Conservation (phyloP, 78 protist species). For the Acrasis kona region DNA sequence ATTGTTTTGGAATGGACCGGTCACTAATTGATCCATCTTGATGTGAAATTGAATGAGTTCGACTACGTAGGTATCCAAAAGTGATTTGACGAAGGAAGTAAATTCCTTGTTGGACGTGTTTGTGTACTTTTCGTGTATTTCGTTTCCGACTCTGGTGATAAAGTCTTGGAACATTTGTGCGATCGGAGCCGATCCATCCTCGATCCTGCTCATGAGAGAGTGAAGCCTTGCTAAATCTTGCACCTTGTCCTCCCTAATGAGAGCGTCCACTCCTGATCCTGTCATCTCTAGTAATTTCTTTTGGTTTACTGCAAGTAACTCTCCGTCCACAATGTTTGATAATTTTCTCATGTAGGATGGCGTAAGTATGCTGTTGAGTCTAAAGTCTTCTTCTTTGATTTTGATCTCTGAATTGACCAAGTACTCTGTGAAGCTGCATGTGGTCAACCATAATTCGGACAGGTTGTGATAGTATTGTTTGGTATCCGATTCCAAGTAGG, state of each 20-base stretch:
- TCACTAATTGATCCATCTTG: not conserved
- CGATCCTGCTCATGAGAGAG: not conserved
- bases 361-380: not conserved
- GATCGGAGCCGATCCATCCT: not conserved
- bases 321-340: not conserved
- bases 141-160: not conserved
- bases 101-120: not conserved
- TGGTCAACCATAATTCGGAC: not conserved
- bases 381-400: not conserved
- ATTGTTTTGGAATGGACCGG: not conserved
- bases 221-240: not conserved
- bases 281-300: not conserved
- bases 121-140: not conserved
- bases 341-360: not conserved
- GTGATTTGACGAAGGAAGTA: not conserved
- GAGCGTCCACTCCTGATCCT: not conserved
- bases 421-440: not conserved
- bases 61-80: not conserved
- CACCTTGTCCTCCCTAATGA: not conserved
- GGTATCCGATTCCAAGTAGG: not conserved
- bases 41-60: not conserved
- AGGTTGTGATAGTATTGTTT: not conserved
- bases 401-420: not conserved
- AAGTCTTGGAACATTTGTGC: not conserved
- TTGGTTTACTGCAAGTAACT: not conserved